phyloP scores from a whole-genome alignment of 805 yeast species.

The Zygoascus flipseniorum region DNA sequence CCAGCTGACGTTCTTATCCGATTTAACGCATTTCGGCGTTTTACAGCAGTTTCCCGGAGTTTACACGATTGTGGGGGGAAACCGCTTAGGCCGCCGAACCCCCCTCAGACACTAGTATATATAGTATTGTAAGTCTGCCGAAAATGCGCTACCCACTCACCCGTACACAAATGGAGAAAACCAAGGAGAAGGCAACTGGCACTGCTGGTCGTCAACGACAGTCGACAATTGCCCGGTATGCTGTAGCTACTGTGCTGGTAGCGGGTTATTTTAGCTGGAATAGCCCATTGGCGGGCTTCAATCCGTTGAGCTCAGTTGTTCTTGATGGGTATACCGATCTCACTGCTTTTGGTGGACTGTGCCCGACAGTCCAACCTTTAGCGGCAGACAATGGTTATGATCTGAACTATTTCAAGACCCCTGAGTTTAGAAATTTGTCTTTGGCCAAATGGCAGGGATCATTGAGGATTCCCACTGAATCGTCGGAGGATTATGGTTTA shows the following conservation, averaged over 20 bases:
- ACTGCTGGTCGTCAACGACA: not conserved
- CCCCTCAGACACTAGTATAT: too few relatives aligned
- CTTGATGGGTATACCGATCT: not conserved
- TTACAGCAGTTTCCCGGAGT: too few relatives aligned
- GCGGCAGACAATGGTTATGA: not conserved
- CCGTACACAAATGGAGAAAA: too few relatives aligned
- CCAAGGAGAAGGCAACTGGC: too few relatives aligned
- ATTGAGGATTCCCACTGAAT: slow-evolving; percentile 54
- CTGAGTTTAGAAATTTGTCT: slow-evolving; percentile 4
- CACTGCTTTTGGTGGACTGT: not conserved
- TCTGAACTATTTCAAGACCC: slow-evolving; percentile 4
- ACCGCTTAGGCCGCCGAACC: too few relatives aligned
- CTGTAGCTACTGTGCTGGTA: not conserved
- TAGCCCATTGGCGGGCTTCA: not conserved
- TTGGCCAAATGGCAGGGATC: slow-evolving; percentile 39
- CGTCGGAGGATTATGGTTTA: slow-evolving; percentile 41
- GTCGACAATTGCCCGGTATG: not conserved
- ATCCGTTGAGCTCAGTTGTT: not conserved
- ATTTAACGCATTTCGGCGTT: too few relatives aligned
- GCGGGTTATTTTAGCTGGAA: not conserved
- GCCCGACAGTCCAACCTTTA: not conserved
- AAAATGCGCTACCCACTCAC: too few relatives aligned
- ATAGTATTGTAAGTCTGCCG: too few relatives aligned
- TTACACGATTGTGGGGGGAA: too few relatives aligned
- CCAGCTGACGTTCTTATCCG: too few relatives aligned